Evolutionary conservation across 2,329 filamentous ascomycete species (phyloP).

Genomic region (Fusarium succisae): DNA sequence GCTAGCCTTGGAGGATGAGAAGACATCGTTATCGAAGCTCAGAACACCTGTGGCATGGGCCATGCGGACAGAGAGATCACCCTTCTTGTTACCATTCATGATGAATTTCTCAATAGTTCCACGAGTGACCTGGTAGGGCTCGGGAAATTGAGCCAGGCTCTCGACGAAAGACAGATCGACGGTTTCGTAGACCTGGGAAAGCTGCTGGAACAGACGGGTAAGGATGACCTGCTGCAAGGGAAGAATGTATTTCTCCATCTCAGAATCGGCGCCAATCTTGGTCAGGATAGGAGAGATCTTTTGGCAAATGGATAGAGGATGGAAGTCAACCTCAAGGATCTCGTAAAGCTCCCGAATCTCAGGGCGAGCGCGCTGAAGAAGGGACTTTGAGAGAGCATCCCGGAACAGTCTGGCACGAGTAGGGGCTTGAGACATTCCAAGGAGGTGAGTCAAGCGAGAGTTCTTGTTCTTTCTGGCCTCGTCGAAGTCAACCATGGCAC

Average conservation of each 20-base stretch:
- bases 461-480: constrained; percentile 99
- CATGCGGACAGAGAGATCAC: constrained; percentile 93
- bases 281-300: constrained; percentile 97
- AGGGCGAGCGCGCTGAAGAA: constrained; percentile 89
- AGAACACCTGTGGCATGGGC: constrained; percentile 95
- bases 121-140: constrained; percentile 91
- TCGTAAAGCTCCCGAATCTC: constrained; percentile 98
- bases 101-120: constrained; percentile 99
- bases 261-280: constrained; percentile 90
- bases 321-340: constrained; percentile 98
- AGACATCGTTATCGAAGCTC: constrained; percentile 97
- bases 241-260: constrained; percentile 97
- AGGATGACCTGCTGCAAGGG: constrained; percentile 98
- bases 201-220: constrained; percentile 96
- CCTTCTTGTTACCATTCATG: constrained; percentile 99
- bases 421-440: constrained; percentile 90
- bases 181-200: constrained; percentile 98
- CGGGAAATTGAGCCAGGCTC: constrained; percentile 92
- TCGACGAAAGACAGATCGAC: constrained; percentile 95
- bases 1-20: constrained; percentile 93
- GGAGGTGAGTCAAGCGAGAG: constrained; percentile 91
- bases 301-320: constrained; percentile 97
- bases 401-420: constrained; percentile 93
- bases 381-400: constrained; percentile 92
- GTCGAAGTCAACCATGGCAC: constrained; percentile 95